A percentile compares a stretch with the other conserved stretches of the same genome.
phyloP scores from a whole-genome alignment of 1,284 basidiomycete species.

The Austroboletus sp. region DNA sequence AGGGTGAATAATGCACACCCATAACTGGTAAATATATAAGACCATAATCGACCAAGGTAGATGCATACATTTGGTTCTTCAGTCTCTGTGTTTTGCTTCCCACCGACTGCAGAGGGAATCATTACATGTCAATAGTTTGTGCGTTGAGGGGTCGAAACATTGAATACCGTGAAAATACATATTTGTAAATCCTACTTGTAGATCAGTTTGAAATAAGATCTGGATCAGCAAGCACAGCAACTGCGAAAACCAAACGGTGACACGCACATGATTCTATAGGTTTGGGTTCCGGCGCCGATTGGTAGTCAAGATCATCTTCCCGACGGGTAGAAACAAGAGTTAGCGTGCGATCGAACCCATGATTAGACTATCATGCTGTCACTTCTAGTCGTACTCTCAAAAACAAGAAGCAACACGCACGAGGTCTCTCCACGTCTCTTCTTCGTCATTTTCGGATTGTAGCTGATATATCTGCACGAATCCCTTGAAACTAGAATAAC shows the following conservation, averaged over 20 bases:
- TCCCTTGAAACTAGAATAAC: conserved; percentile 55
- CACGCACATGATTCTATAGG: conserved; percentile 21
- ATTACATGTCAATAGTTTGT: conserved; percentile 19
- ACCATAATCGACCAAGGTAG: conserved; percentile 7
- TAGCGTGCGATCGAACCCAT: conserved; percentile 66
- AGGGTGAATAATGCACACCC: conserved; percentile 3
- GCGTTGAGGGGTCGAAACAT: conserved; percentile 4
- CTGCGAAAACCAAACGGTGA: neutral
- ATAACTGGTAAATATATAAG: conserved; percentile 4
- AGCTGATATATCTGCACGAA: conserved; percentile 75
- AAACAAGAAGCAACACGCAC: conserved; percentile 36
- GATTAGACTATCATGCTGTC: conserved; percentile 45
- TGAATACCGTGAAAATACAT: conserved; percentile 3
- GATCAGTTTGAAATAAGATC: neutral
- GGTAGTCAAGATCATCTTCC: conserved; percentile 40
- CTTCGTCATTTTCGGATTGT: conserved; percentile 74
- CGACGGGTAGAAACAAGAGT: conserved; percentile 52
- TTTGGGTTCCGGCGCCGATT: conserved; percentile 6
- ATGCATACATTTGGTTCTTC: conserved; percentile 4
- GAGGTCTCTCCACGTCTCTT: conserved; percentile 75
- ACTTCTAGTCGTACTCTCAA: neutral
- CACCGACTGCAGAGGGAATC: conserved; percentile 1
- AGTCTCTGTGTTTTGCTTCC: conserved; percentile 7
- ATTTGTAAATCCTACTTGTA: conserved; percentile 18
- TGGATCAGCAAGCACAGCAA: conserved; percentile 3